Evolutionary conservation across 805 yeast species (phyloP), one percentile per base, ranked within the genome.

Genomic region (Wickerhamiella australiensis): DNA sequence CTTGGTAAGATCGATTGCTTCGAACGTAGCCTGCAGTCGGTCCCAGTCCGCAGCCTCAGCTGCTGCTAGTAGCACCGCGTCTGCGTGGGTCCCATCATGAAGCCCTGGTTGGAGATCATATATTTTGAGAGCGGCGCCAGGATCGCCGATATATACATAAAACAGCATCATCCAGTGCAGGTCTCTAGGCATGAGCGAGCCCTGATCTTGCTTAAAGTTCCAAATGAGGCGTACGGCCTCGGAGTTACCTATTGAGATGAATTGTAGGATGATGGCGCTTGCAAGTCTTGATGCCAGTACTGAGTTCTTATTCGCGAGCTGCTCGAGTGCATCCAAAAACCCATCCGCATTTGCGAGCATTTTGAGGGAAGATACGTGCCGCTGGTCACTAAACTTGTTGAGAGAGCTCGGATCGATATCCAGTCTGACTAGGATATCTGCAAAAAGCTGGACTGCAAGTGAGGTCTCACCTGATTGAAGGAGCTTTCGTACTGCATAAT

Each of bases 11-110:
- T 40, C 31, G 2, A 55, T 44, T 3, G 15, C 33, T 17, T 78
- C 80, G 59, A 82, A 81, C 44, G 74, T 74, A 11, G 63, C 55
- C 60, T 78, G 81, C 51, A 83, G 63, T 6, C 71, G 63, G 18
- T 62, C 62, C 84, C 85, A 82, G 53, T 75, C 70, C 35, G 68
- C 64, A 18, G 65, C 57, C 37, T 64, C 58, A 9, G 77, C 74
- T 52, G 75, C 68, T 0, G 78, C 68, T 11, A 65, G 56, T 41
- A 80, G 64, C 20, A 79, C 54, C 12, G 73, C 66, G 48, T 72
- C 77, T 42, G 71, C 71, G 52, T 75, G 82, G 15, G 61, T 61
- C 42, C 71, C 74, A 48, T 65, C 61, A 36, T 75, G 80, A 6
- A 77, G 64, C 1, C 59, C 50, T 0, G 73, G 69, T 53, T 67